Conservation (phyloP, 2,329 filamentous ascomycete species). For the Drechslerella coelobrocha region DNA sequence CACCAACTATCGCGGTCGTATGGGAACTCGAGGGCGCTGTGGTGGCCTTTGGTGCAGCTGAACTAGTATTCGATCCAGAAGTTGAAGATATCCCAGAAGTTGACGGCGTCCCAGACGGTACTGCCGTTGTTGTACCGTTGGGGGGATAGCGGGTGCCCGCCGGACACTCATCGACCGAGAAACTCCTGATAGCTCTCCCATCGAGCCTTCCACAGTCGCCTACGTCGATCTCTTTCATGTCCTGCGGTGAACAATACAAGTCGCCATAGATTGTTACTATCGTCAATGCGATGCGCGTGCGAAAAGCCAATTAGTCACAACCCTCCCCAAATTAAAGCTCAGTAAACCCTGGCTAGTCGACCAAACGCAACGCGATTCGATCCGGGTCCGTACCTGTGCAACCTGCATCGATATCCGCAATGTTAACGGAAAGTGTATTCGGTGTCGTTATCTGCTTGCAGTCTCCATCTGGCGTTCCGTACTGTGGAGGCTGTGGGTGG, state of each 20-base stretch:
- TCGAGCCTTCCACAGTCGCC: constrained; percentile 28
- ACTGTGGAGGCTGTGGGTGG: constrained; percentile 13
- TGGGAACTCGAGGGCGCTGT: neutral
- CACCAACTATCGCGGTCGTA: constrained; percentile 27
- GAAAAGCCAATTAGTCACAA: neutral
- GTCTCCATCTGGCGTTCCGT: constrained; percentile 10
- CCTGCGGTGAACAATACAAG: constrained; percentile 15
- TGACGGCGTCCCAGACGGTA: neutral
- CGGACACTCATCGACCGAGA: constrained; percentile 37
- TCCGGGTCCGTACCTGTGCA: constrained; percentile 15
- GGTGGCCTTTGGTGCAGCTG: neutral
- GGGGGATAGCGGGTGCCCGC: constrained; percentile 15
- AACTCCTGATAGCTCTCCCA: constrained; percentile 24
- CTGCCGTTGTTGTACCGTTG: neutral
- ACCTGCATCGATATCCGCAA: constrained; percentile 21
- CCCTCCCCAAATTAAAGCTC: neutral
- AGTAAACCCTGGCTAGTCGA: no score
- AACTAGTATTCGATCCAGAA: neutral
- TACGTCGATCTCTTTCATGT: constrained; percentile 26
- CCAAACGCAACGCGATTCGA: no score
- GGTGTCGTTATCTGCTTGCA: constrained; percentile 30
- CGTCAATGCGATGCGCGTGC: neutral
- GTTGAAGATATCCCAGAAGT: neutral
- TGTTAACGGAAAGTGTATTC: constrained; percentile 28
- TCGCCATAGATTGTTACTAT: constrained; percentile 41